Conservation (phyloP, 345 rosid genomes). For the Pistacia integerrima region DNA sequence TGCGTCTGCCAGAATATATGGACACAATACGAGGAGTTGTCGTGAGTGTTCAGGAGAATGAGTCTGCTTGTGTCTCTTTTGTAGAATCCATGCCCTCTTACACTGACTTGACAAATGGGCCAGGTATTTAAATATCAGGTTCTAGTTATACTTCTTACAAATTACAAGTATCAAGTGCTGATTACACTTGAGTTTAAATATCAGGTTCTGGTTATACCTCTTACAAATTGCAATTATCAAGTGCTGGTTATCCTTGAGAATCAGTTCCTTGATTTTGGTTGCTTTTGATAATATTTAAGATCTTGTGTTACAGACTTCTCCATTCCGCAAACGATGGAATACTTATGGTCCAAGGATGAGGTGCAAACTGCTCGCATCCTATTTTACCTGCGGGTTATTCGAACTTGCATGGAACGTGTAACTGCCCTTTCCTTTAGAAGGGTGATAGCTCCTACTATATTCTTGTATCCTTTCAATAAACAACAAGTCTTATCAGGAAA, state of each 20-base stretch:
- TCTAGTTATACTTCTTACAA: neutral
- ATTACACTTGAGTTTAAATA: neutral
- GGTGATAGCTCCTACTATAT: conserved; percentile 79
- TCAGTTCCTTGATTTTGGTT: neutral
- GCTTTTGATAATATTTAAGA: conserved; percentile 8
- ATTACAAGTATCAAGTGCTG: neutral
- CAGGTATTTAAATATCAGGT: conserved; percentile 41
- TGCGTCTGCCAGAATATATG: conserved; percentile 88
- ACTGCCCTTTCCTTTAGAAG: conserved; percentile 61
- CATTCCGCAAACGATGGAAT: conserved; percentile 43
- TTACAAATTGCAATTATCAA: neutral
- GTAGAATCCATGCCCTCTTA: conserved; percentile 82
- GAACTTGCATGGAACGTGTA: conserved; percentile 74
- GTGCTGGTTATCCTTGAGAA: neutral
- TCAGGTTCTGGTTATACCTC: conserved; percentile 4
- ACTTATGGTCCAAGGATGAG: conserved; percentile 82
- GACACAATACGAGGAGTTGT: conserved; percentile 79
- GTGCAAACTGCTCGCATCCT: conserved; percentile 90
- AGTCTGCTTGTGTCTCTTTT: conserved; percentile 63
- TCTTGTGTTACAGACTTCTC: conserved; percentile 38
- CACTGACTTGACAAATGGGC: conserved; percentile 60
- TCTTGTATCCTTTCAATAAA: conserved; percentile 71
- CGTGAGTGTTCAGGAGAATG: conserved; percentile 73
- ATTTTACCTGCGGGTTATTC: conserved; percentile 86
- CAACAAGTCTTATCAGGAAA: neutral